Percentiles rank a stretch among this genome's conserved stretches.
Evolutionary conservation across 345 rosid genomes (phyloP).

Genomic region (Gossypium bickii): DNA sequence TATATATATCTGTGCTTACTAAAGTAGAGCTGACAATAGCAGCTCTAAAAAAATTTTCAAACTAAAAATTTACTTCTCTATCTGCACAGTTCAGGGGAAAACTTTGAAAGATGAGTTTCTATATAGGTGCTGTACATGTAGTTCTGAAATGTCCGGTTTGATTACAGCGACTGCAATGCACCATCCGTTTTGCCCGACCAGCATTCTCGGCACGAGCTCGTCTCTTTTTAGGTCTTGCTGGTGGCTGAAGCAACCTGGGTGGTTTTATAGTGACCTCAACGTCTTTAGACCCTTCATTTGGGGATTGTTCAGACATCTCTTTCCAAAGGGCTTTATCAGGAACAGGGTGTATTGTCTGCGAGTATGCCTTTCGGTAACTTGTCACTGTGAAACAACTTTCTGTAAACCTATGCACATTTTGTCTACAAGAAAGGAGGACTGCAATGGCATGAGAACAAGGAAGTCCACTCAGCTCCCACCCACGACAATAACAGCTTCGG

Average conservation of each 20-base stretch:
- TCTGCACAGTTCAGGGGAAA: not conserved
- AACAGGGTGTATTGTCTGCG: constrained; percentile 72
- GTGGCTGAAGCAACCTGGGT: constrained; percentile 57
- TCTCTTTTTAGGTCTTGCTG: constrained; percentile 64
- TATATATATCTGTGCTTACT: not conserved
- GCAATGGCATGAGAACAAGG: constrained; percentile 88
- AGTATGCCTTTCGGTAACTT: constrained; percentile 69
- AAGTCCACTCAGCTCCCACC: constrained; percentile 72
- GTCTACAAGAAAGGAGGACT: constrained; percentile 73
- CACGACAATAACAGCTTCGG: constrained; percentile 67
- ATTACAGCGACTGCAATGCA: constrained; percentile 88
- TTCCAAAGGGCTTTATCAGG: constrained; percentile 75
- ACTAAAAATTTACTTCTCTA: not conserved
- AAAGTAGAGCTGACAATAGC: constrained; percentile 1
- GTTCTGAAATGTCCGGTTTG: constrained; percentile 96
- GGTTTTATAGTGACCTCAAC: constrained; percentile 47
- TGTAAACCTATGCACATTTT: constrained; percentile 62
- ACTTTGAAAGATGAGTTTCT: constrained; percentile 13
- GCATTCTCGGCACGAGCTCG: constrained; percentile 55
- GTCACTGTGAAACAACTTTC: constrained; percentile 82
- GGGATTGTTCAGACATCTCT: constrained; percentile 39
- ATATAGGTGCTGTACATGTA: constrained; percentile 83
- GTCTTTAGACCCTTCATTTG: constrained; percentile 26
- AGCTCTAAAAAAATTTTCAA: not conserved
- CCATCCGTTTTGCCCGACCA: constrained; percentile 62